These are phyloP conservation scores for Phytophthora pini DNA, from an alignment of 352 stramenopile species.

Conservation along the genomic window DNA sequence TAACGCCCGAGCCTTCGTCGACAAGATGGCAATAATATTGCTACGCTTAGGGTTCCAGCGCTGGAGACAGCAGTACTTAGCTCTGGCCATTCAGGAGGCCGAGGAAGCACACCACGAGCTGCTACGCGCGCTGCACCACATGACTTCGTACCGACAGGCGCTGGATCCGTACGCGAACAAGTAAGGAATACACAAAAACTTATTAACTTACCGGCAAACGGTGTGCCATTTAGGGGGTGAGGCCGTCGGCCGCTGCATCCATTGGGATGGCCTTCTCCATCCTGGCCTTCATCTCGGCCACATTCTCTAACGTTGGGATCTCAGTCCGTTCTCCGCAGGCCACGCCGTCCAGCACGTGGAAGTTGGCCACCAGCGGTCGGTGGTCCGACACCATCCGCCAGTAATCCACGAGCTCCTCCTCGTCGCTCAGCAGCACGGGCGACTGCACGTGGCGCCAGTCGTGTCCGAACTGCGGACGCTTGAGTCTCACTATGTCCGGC, in stretches of 20 bases:
- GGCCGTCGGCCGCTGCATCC: conserved; percentile 35
- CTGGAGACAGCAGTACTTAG: conserved; percentile 66
- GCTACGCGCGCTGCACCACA: conserved; percentile 45
- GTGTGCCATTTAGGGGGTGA: conserved; percentile 30
- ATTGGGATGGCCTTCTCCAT: conserved; percentile 20
- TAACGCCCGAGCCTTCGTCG: conserved; percentile 32
- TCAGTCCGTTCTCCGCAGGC: conserved; percentile 4
- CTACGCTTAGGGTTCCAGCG: conserved; percentile 40
- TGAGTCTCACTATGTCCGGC: conserved; percentile 71
- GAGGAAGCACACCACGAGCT: conserved; percentile 54
- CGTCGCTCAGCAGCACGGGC: conserved; percentile 52
- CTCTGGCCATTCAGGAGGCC: conserved; percentile 46
- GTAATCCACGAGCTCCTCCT: conserved; percentile 79
- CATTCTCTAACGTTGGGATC: conserved; percentile 26
- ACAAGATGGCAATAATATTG: conserved; percentile 29
- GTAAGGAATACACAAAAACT: conserved; percentile 28
- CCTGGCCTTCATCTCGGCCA: conserved; percentile 32
- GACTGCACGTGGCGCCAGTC: conserved; percentile 61
- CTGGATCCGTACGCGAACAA: conserved; percentile 36
- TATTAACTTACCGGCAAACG: conserved; percentile 39
- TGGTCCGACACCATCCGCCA: conserved; percentile 87
- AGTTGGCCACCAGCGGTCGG: conserved; percentile 69
- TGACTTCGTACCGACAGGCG: conserved; percentile 44
- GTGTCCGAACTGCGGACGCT: conserved; percentile 78
- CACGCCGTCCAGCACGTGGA: conserved; percentile 47